A percentile compares a stretch with the other conserved stretches of the same genome.
These are phyloP conservation scores for Marchantia polymorpha DNA, from an alignment of 225 moss, liverwort and hornwort species.

Conservation along the genomic window DNA sequence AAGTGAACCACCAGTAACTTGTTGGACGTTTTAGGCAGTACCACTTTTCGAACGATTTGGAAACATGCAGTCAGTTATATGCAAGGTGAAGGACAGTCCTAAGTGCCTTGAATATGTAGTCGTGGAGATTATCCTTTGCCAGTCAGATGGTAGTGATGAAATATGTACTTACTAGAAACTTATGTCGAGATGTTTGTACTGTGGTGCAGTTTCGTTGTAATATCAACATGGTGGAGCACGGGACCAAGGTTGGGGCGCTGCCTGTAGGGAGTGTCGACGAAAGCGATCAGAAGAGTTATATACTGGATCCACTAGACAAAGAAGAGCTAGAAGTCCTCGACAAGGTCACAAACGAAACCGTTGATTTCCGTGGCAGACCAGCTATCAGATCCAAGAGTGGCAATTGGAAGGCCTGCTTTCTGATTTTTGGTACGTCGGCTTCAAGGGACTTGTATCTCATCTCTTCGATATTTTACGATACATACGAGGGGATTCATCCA, in stretches of 20 bases:
- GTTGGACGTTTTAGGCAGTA: too few relatives aligned
- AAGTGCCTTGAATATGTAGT: background rate
- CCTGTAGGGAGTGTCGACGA: slow-evolving; percentile 24
- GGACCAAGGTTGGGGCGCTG: slow-evolving; percentile 37
- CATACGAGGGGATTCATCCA: too few relatives aligned
- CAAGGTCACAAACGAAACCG: slow-evolving; percentile 65
- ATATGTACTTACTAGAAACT: background rate
- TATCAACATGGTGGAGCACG: slow-evolving; percentile 42
- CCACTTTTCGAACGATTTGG: background rate
- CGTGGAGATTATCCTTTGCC: background rate
- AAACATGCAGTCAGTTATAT: background rate
- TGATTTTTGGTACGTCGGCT: slow-evolving; percentile 70
- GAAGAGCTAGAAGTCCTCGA: slow-evolving; percentile 29
- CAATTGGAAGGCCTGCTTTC: slow-evolving; percentile 76
- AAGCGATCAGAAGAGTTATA: slow-evolving; percentile 4
- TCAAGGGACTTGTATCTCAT: background rate
- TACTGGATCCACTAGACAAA: background rate
- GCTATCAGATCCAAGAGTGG: slow-evolving; percentile 72
- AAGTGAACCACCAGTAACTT: too few relatives aligned
- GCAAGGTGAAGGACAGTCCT: background rate
- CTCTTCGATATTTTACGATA: too few relatives aligned
- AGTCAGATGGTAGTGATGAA: background rate
- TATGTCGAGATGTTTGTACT: background rate
- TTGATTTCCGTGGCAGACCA: slow-evolving; percentile 59
- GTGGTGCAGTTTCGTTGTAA: background rate